Evolutionary conservation across 768 basidiomycete species (phyloP).

Genomic region (Naganishia kalamii): DNA sequence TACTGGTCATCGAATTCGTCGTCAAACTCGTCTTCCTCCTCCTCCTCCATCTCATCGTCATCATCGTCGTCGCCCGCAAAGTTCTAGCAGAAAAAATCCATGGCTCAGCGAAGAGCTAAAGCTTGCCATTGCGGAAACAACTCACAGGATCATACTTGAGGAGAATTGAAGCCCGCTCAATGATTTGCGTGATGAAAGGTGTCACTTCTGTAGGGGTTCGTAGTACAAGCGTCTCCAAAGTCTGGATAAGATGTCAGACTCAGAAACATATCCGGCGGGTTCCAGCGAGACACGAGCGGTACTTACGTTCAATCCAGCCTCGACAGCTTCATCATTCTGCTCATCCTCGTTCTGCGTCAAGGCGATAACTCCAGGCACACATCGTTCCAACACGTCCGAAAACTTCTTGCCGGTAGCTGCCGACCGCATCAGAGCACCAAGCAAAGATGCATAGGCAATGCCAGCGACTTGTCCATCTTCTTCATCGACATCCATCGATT

Average conservation of each 20-base stretch:
- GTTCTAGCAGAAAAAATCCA: conserved; percentile 51
- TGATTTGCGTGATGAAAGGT: conserved; percentile 62
- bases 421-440: conserved; percentile 13
- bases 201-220: conserved; percentile 77
- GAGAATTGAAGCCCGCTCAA: conserved; percentile 64
- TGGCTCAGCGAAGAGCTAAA: neutral
- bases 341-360: conserved; percentile 46
- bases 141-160: conserved; percentile 91
- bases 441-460: conserved; percentile 12
- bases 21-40: conserved; percentile 57
- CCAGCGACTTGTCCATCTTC: neutral
- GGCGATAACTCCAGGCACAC: conserved; percentile 10
- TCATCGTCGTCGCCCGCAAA: conserved; percentile 67
- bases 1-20: conserved; percentile 74
- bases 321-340: conserved; percentile 77
- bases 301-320: conserved; percentile 67
- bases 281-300: neutral
- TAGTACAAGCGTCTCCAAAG: conserved; percentile 76
- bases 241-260: conserved; percentile 48
- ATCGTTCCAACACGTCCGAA: conserved; percentile 10
- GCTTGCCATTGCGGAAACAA: conserved; percentile 11
- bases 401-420: conserved; percentile 7
- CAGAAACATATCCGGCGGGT: neutral
- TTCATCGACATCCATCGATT: conserved; percentile 29
- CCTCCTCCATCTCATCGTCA: conserved; percentile 46